These are phyloP conservation scores for Xylaria flabelliformis DNA, from an alignment of 495 filamentous ascomycete species.

Conservation along the genomic window DNA sequence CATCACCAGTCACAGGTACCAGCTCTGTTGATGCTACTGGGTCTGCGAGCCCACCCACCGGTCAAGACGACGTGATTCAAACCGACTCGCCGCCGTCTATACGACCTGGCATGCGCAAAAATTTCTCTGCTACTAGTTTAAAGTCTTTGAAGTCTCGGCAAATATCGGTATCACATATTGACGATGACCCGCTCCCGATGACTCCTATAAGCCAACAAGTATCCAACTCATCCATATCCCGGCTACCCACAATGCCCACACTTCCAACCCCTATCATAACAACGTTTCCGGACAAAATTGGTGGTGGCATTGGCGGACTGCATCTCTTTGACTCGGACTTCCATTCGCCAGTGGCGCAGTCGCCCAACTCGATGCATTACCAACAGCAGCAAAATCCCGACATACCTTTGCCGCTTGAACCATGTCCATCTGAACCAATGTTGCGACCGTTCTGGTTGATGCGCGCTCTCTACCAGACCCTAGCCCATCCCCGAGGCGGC, in stretches of 20 bases:
- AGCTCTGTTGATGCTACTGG: conserved; percentile 37
- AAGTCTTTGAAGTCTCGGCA: conserved; percentile 73
- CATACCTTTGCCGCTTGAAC: conserved; percentile 80
- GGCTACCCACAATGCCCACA: conserved; percentile 59
- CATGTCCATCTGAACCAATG: conserved; percentile 85
- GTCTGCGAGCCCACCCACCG: conserved; percentile 37
- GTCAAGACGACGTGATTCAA: conserved; percentile 42
- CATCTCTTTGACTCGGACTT: conserved; percentile 88
- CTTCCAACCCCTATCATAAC: conserved; percentile 71
- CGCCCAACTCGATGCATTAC: conserved; percentile 61
- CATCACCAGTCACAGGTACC: conserved; percentile 40
- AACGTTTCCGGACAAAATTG: conserved; percentile 59
- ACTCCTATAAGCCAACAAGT: conserved; percentile 76
- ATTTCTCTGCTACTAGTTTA: conserved; percentile 78
- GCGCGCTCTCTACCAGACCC: conserved; percentile 88
- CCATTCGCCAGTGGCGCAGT: conserved; percentile 72
- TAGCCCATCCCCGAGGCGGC: conserved; percentile 88
- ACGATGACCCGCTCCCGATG: conserved; percentile 74
- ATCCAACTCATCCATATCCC: conserved; percentile 57
- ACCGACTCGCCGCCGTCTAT: conserved; percentile 48
- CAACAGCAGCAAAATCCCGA: conserved; percentile 40
- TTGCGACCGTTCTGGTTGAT: conserved; percentile 97
- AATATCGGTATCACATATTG: conserved; percentile 73
- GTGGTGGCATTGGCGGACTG: conserved; percentile 68
- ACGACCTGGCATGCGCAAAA: conserved; percentile 69